Evolutionary conservation across 2,329 filamentous ascomycete species (phyloP).

Genomic region (Aspergillus sp.): DNA sequence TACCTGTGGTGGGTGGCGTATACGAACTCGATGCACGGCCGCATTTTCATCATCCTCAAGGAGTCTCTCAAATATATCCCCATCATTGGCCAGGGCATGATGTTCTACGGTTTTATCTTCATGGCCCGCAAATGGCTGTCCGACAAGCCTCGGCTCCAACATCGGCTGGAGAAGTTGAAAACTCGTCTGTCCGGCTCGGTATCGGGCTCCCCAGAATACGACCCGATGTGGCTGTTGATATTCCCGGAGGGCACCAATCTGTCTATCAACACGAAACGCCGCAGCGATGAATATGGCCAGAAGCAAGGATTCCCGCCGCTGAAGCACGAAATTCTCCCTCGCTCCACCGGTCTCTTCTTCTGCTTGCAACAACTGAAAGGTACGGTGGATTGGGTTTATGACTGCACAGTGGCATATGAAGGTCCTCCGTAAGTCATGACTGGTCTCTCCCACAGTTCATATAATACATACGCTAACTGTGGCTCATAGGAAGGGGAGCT

Average conservation of each 20-base stretch:
- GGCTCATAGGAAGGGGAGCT: conserved; percentile 65
- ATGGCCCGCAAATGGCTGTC: conserved; percentile 62
- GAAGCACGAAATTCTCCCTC: conserved; percentile 60
- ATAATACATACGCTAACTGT: conserved; percentile 4
- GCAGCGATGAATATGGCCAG: conserved; percentile 56
- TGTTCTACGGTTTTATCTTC: conserved; percentile 67
- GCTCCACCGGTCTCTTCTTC: conserved; percentile 61
- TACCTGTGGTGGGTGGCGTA: conserved; percentile 69
- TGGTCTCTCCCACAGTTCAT: not conserved
- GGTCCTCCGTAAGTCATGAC: conserved; percentile 73
- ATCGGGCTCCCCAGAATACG: conserved; percentile 44
- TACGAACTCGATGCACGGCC: conserved; percentile 63
- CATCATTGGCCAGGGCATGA: conserved; percentile 61
- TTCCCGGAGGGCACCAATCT: conserved; percentile 67
- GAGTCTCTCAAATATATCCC: conserved; percentile 64
- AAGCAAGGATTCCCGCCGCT: conserved; percentile 59
- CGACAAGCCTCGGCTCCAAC: conserved; percentile 59
- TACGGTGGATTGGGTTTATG: conserved; percentile 64
- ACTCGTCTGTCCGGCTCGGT: conserved; percentile 49
- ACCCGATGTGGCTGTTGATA: conserved; percentile 67
- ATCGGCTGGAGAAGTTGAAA: conserved; percentile 58
- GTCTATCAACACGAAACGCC: conserved; percentile 54
- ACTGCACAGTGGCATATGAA: conserved; percentile 92
- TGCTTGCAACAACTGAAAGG: conserved; percentile 59
- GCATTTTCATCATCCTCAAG: conserved; percentile 66